Base-by-base conservation (phyloP, 768 basidiomycete species). In the Boletellus ananiceps region DNA sequence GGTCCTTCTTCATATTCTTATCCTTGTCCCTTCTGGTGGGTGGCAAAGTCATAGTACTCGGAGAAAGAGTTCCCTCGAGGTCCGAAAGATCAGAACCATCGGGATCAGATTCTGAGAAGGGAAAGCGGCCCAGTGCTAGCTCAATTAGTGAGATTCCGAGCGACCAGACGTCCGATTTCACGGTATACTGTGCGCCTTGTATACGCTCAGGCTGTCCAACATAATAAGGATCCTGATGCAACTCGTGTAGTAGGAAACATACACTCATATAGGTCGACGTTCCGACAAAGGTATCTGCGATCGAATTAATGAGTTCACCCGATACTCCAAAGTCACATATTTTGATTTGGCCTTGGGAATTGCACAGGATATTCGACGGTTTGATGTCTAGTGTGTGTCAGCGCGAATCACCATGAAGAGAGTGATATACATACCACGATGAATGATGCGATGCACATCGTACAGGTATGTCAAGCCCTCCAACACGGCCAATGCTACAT, bases 221-320 rank as follows among this genome's bases (percentile, higher is more conserved):
- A 44, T 48, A 31, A 46, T 53, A 42, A 54, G 52, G n/a, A 29
- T 42, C 29, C 29, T 29, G 40, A 61, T 50, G 47, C 49, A 27
- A 56, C 49, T 36, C 40, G 42, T 40, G 32, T 35, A 37, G 40
- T 36, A 45, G 39, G 18, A 48, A 40, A 81, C 85, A 63, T 70
- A 98, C 96, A 59, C 96, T 98, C 95, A 98, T 99, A 67, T 99
- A 99, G 4, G 94, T 98, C 54, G 90, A 93, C 13, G 96, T 99
- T 25, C 96, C 95, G 34, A 99, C 96, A 65, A 98, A 99, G 1
- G 96, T 98, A 70, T 98, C 94, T 33, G 96, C 96, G 55, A 98
- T 95, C 8, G 92, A 94, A 71, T 98, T 98, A 72, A 98, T 95
- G 60, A 99, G 79, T 68, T 99, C 96, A 31, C 96, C 96, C 1